Base-by-base conservation (phyloP, 1,284 basidiomycete species). In the Anthracocystis setariae region DNA sequence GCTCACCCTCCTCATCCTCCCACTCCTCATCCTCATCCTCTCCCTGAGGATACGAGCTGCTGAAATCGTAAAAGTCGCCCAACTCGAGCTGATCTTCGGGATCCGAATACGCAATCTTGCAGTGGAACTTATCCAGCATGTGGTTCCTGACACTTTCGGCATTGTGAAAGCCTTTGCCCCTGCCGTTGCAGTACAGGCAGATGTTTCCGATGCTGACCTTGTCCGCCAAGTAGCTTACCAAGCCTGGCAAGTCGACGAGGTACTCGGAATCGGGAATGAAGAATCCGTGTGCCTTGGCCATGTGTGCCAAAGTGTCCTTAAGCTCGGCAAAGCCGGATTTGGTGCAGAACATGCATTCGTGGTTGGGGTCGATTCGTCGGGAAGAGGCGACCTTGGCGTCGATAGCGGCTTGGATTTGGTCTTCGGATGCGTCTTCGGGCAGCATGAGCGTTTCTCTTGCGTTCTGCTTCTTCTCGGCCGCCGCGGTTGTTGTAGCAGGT, bases 201-300 rank as follows among this genome's bases (percentile, higher is more conserved):
- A 94, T 87, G 84, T 98, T 96, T 17, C 91, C 93, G 17, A 96
- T 88, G 0, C 91, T 90, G 39, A 98, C 89, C 84, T 97, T 97
- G 84, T 98, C 93, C 3, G 92, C 93, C 8, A 99, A 88, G 83
- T 96, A 94, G 1, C 86, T 85, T 56, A 98, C 85, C 29, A 99
- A 87, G 3, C 95, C 96, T 1, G 88, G 73, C 27, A 91, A 84
- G 83, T 98, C 93, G 73, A 91, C 85, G 65, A 98, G 88, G 83
- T 92, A 95, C 43, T 97, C 92, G 38, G 89, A 89, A 73, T 98
- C 95, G 43, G 96, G 96, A 62, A 99, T 87, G 86, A 96, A 98
- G 87, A 98, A 98, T 24, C 93, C 93, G 84, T 98, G 96, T 0
- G 84, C 84, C 42, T 84, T 83, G 32, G 90, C 88, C 96, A 99